Percentiles rank a stretch among this genome's conserved stretches.
Conservation (phyloP, 1,284 basidiomycete species). For the Rhodotorula glutinis region DNA sequence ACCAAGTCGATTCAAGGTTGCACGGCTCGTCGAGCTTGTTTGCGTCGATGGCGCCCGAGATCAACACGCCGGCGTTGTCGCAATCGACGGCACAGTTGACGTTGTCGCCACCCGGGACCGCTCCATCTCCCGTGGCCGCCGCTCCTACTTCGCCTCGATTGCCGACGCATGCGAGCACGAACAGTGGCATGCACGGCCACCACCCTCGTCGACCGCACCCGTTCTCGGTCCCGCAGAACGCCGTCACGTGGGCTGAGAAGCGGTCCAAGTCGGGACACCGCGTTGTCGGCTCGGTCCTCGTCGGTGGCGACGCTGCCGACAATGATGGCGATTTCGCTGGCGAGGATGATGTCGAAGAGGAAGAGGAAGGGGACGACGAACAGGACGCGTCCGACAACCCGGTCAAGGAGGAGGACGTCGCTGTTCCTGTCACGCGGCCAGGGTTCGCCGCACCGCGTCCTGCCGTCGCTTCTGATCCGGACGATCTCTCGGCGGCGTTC, state of each 20-base stretch:
- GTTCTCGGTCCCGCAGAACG: conserved; percentile 39
- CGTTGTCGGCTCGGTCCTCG: conserved; percentile 6
- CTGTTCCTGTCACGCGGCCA: neutral
- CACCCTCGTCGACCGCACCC: conserved; percentile 21
- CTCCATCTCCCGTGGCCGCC: neutral
- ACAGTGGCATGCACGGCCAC: neutral
- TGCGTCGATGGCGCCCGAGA: conserved; percentile 19
- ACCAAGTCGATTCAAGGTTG: conserved; percentile 29
- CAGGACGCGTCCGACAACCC: neutral
- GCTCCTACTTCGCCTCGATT: neutral
- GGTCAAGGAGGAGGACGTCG: neutral
- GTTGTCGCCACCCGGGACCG: no score
- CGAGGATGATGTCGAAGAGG: conserved; percentile 6
- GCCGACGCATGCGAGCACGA: no score
- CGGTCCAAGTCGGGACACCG: conserved; percentile 11
- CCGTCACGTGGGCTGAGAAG: conserved; percentile 32
- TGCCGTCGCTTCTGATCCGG: neutral
- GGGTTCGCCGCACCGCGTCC: conserved; percentile 5
- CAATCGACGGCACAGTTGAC: neutral
- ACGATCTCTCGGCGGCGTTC: neutral
- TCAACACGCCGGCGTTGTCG: neutral
- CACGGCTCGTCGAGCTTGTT: conserved; percentile 16
- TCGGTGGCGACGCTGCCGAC: conserved; percentile 29
- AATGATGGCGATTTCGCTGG: conserved; percentile 25
- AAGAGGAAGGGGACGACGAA: neutral